A percentile compares a stretch with the other conserved stretches of the same genome.
phyloP scores from a whole-genome alignment of 1,284 basidiomycete genomes.

The Volvariella volvacea region DNA sequence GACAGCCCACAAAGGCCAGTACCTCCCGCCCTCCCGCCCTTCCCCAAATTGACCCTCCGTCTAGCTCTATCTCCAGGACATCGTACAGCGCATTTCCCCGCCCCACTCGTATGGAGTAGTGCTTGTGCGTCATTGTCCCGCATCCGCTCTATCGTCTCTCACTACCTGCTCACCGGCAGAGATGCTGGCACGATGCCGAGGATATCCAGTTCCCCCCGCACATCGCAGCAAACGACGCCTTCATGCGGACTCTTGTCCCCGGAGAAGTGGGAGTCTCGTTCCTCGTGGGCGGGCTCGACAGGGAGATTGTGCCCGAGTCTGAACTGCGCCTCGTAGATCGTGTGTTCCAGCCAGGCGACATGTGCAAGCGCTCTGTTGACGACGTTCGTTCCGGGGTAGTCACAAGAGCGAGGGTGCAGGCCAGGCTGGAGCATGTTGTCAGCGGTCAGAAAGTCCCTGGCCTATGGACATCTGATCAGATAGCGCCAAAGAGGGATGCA shows the following conservation, averaged over 20 bases:
- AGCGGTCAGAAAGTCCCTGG: slow-evolving; percentile 52
- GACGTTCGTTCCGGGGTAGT: slow-evolving; percentile 79
- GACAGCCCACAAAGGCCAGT: too few relatives aligned
- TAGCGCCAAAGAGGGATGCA: slow-evolving; percentile 54
- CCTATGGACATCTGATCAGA: slow-evolving; percentile 57
- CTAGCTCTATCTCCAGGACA: slow-evolving; percentile 75
- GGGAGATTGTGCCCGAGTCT: slow-evolving; percentile 69
- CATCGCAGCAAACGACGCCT: slow-evolving; percentile 43
- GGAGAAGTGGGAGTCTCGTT: slow-evolving; percentile 84
- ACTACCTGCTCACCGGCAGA: slow-evolving; percentile 30
- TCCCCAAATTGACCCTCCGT: too few relatives aligned
- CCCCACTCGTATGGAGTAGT: slow-evolving; percentile 44
- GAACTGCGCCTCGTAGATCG: slow-evolving; percentile 75
- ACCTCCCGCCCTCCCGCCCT: too few relatives aligned
- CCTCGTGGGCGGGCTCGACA: slow-evolving; percentile 43
- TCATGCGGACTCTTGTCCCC: slow-evolving; percentile 68
- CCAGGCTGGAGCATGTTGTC: slow-evolving; percentile 71
- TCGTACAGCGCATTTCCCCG: slow-evolving; percentile 46
- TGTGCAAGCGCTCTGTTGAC: slow-evolving; percentile 75
- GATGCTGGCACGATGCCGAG: slow-evolving; percentile 79
- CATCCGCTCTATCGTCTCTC: neutral
- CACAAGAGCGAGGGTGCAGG: slow-evolving; percentile 51
- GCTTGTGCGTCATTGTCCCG: slow-evolving; percentile 30
- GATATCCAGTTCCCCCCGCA: slow-evolving; percentile 44
- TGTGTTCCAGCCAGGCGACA: slow-evolving; percentile 73